Evolutionary conservation across 345 rosid species (phyloP).

Genomic region (Nasturtium officinale): DNA sequence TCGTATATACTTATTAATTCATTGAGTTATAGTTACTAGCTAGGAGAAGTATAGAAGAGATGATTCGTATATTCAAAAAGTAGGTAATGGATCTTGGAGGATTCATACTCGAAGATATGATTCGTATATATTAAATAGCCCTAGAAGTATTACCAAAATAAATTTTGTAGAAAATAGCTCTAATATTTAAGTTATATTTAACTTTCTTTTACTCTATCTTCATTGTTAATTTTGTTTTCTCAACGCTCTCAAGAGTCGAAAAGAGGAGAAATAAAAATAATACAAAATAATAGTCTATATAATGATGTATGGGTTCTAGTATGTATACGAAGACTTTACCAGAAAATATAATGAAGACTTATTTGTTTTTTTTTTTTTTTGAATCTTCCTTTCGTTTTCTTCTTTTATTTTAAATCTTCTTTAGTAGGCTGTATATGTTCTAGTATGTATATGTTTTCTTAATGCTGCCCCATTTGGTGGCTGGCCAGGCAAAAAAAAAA

Average conservation of each 20-base stretch:
- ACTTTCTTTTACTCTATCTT: neutral
- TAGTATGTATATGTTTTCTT: too few relatives aligned
- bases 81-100: neutral
- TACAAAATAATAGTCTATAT: neutral
- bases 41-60: constrained; percentile 1
- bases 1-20: constrained; percentile 6
- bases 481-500: too few relatives aligned
- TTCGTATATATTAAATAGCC: neutral
- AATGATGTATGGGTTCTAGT: neutral
- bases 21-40: neutral
- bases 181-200: too few relatives aligned
- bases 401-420: too few relatives aligned
- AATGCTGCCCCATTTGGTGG: too few relatives aligned
- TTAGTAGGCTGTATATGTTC: too few relatives aligned
- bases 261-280: constrained; percentile 11
- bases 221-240: neutral
- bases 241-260: neutral
- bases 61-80: constrained; percentile 8
- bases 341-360: neutral
- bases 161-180: neutral
- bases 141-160: neutral
- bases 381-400: too few relatives aligned
- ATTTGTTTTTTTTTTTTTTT: neutral
- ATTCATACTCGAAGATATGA: neutral
- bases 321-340: neutral